Percentiles rank a stretch among this genome's conserved stretches.
phyloP scores from a whole-genome alignment of 1,139 yeast genomes.

The Geotrichum histeridarum region DNA sequence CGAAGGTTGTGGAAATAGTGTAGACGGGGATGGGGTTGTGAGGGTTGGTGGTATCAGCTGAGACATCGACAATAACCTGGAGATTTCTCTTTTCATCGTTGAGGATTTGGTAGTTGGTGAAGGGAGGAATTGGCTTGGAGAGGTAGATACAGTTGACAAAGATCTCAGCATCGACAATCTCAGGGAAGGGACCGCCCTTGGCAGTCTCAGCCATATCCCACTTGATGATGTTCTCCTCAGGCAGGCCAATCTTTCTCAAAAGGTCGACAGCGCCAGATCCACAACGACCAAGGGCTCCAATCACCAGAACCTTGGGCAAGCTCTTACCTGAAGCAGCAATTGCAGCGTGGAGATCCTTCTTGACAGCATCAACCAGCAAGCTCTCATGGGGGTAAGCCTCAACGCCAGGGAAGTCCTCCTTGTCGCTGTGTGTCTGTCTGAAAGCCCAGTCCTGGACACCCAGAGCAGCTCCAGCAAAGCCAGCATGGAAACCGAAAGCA shows the following conservation, averaged over 20 bases:
- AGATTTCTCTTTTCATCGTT: slow-evolving; percentile 64
- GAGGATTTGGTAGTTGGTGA: slow-evolving; percentile 64
- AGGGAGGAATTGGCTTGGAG: slow-evolving; percentile 90
- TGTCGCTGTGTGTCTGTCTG: slow-evolving; percentile 68
- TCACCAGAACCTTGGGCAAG: slow-evolving; percentile 75
- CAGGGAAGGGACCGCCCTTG: slow-evolving; percentile 94
- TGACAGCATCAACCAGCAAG: slow-evolving; percentile 65
- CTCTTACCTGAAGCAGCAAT: slow-evolving; percentile 55
- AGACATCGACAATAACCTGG: slow-evolving; percentile 91
- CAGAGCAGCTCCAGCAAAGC: slow-evolving; percentile 97
- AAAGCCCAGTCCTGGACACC: slow-evolving; percentile 94
- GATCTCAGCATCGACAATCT: slow-evolving; percentile 79
- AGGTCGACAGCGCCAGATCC: slow-evolving; percentile 96
- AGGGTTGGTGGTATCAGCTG: slow-evolving; percentile 98
- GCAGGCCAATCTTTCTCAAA: slow-evolving; percentile 77
- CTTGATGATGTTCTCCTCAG: slow-evolving; percentile 73
- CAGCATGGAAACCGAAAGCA: slow-evolving; percentile 97
- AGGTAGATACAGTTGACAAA: slow-evolving; percentile 94
- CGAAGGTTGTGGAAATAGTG: slow-evolving; percentile 80
- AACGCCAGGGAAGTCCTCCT: slow-evolving; percentile 59
- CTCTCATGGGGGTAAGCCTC: slow-evolving; percentile 78
- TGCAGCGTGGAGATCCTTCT: slow-evolving; percentile 55
- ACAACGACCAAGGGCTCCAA: slow-evolving; percentile 98
- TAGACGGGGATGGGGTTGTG: slow-evolving; percentile 96
- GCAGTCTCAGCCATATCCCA: slow-evolving; percentile 98